Percentiles rank a stretch among this genome's conserved stretches.
phyloP scores from a whole-genome alignment of 805 yeast genomes.

The Wickerhamiella parazyma region DNA sequence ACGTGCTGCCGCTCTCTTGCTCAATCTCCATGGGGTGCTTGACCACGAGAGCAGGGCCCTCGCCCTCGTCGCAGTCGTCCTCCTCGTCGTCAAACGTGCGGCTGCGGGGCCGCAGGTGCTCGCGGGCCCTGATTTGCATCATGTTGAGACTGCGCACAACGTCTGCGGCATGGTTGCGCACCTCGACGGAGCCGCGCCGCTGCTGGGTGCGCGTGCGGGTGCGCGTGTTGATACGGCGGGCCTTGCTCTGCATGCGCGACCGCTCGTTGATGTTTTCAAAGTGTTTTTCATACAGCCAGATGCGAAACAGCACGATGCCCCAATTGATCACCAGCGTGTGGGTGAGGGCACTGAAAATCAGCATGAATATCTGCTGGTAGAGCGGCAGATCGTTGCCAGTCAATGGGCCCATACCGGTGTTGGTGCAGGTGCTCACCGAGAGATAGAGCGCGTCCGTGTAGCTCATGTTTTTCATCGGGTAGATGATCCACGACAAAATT shows the following conservation, averaged over 20 bases:
- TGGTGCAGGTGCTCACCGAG: conserved; percentile 67
- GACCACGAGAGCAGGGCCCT: conserved; percentile 69
- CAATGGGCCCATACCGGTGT: conserved; percentile 81
- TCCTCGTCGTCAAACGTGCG: conserved; percentile 12
- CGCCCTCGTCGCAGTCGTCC: conserved; percentile 33
- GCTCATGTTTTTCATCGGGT: conserved; percentile 48
- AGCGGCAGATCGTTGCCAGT: conserved; percentile 47
- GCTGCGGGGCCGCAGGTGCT: not conserved
- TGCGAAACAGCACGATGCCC: conserved; percentile 55
- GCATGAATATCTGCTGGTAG: conserved; percentile 71
- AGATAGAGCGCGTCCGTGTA: conserved; percentile 76
- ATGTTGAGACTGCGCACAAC: conserved; percentile 73
- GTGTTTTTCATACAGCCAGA: conserved; percentile 79
- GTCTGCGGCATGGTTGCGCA: conserved; percentile 29
- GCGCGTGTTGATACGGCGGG: conserved; percentile 64
- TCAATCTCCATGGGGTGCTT: conserved; percentile 66
- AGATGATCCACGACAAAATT: conserved; percentile 60
- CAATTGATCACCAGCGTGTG: conserved; percentile 88
- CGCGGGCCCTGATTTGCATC: conserved; percentile 34
- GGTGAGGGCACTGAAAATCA: conserved; percentile 46
- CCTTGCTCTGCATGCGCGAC: conserved; percentile 65
- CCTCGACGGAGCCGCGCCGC: not conserved
- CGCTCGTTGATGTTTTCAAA: conserved; percentile 68
- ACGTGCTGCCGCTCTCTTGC: conserved; percentile 15
- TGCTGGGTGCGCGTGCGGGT: conserved; percentile 35